phyloP scores from a whole-genome alignment of 208 protist genomes.

The Vickermania ingenoplastis region DNA sequence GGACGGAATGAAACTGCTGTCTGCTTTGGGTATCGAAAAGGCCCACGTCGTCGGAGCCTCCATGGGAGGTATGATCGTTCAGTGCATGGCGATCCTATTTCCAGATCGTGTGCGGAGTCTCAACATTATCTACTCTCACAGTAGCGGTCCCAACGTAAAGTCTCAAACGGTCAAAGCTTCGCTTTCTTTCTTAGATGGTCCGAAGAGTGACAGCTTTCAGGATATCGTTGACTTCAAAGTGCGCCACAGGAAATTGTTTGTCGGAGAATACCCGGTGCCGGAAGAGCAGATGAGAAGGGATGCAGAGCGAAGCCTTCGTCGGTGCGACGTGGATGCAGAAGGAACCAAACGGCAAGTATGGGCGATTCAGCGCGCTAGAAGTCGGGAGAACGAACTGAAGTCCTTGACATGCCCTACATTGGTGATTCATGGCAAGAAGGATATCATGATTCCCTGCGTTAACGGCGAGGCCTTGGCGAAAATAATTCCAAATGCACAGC shows the following conservation, averaged over 20 bases:
- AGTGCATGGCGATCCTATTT: slow-evolving; percentile 45
- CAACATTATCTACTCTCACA: slow-evolving; percentile 41
- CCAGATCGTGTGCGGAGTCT: slow-evolving; percentile 36
- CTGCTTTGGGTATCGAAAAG: slow-evolving; percentile 25
- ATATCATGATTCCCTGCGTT: slow-evolving; percentile 40
- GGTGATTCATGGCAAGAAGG: slow-evolving; percentile 47
- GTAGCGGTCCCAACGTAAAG: slow-evolving; percentile 27
- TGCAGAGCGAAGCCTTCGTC: slow-evolving; percentile 7
- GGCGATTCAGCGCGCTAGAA: slow-evolving; percentile 35
- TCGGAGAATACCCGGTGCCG: slow-evolving; percentile 26
- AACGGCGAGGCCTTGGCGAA: slow-evolving; percentile 39
- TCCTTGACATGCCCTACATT: slow-evolving; percentile 14
- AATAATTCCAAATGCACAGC: slow-evolving; percentile 22
- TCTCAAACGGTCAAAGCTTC: slow-evolving; percentile 20
- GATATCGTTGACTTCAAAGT: slow-evolving; percentile 40
- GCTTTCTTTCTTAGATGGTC: slow-evolving; percentile 26
- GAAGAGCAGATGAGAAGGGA: slow-evolving; percentile 10
- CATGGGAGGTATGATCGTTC: slow-evolving; percentile 79
- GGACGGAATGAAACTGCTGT: slow-evolving; percentile 48
- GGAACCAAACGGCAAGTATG: slow-evolving; percentile 40
- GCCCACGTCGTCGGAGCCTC: slow-evolving; percentile 50
- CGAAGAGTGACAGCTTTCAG: slow-evolving; percentile 18
- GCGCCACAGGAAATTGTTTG: slow-evolving; percentile 9
- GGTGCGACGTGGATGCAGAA: slow-evolving; percentile 22
- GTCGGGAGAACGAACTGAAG: slow-evolving; percentile 29